phyloP scores from a whole-genome alignment of 2,329 filamentous ascomycete species.

The Fusarium staphyleae region DNA sequence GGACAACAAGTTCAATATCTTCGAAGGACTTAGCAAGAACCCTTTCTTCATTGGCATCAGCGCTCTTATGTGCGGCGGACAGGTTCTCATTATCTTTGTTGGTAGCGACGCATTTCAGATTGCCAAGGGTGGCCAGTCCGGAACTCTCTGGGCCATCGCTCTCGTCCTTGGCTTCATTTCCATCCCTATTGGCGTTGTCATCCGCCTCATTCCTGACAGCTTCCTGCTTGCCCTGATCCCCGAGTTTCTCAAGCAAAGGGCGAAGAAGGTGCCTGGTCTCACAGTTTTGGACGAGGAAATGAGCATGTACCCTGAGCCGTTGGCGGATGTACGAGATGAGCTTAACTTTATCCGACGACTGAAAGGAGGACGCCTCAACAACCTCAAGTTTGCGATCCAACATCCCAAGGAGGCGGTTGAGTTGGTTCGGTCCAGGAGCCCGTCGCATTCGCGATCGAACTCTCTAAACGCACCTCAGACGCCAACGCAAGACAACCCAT shows the following conservation, averaged over 20 bases:
- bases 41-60: conserved; percentile 91
- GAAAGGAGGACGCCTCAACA: conserved; percentile 83
- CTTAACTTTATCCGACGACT: conserved; percentile 80
- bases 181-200: conserved; percentile 79
- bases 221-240: conserved; percentile 62
- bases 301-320: conserved; percentile 72
- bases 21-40: conserved; percentile 85
- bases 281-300: conserved; percentile 73
- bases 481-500: conserved; percentile 65
- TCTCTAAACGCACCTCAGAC: conserved; percentile 68
- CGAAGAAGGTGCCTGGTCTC: conserved; percentile 58
- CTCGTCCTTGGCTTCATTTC: conserved; percentile 85
- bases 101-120: conserved; percentile 85
- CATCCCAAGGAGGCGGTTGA: conserved; percentile 74
- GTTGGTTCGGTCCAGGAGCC: conserved; percentile 66
- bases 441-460: conserved; percentile 69
- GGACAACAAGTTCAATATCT: conserved; percentile 95
- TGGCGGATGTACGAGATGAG: conserved; percentile 80
- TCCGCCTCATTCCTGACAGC: conserved; percentile 83
- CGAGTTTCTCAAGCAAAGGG: conserved; percentile 58
- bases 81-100: conserved; percentile 88
- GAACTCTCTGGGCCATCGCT: conserved; percentile 86
- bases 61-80: conserved; percentile 84
- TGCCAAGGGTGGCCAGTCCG: conserved; percentile 64
- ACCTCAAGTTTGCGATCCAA: conserved; percentile 78